Conservation (phyloP, 169 alveolate species). For the Eimeria falciformis region DNA sequence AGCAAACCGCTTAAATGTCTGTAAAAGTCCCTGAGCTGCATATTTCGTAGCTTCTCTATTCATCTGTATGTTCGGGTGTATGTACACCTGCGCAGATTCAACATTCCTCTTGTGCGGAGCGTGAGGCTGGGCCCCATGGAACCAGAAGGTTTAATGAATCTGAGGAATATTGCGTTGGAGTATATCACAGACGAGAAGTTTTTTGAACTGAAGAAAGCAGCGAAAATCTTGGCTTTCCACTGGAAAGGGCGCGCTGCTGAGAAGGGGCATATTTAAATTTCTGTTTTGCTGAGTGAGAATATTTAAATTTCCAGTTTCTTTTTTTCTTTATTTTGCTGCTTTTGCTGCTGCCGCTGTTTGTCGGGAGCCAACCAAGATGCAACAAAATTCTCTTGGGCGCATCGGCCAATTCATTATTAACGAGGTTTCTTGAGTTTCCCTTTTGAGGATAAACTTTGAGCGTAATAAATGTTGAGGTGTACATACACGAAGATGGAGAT, state of each 20-base stretch:
- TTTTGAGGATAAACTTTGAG: no score
- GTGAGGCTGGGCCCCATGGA: neutral
- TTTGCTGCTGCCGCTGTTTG: no score
- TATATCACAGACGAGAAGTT: slow-evolving; percentile 55
- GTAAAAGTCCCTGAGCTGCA: no score
- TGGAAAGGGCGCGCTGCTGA: neutral
- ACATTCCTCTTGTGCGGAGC: slow-evolving; percentile 28
- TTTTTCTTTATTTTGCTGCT: neutral
- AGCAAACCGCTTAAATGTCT: neutral
- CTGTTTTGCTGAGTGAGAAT: no score
- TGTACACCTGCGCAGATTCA: neutral
- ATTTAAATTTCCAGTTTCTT: neutral
- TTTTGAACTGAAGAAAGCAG: slow-evolving; percentile 55
- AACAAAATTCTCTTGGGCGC: no score
- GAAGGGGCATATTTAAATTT: neutral
- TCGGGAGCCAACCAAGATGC: no score
- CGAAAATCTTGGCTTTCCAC: slow-evolving; percentile 28
- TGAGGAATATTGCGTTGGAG: slow-evolving; percentile 6
- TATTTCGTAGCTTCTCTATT: neutral
- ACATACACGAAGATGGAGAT: no score
- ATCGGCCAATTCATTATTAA: no score
- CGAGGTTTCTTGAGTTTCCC: no score
- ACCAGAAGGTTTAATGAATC: neutral
- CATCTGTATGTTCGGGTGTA: neutral
- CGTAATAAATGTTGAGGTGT: no score